phyloP scores from a whole-genome alignment of 2,329 filamentous ascomycete species.

The Periconia macrospinosa region DNA sequence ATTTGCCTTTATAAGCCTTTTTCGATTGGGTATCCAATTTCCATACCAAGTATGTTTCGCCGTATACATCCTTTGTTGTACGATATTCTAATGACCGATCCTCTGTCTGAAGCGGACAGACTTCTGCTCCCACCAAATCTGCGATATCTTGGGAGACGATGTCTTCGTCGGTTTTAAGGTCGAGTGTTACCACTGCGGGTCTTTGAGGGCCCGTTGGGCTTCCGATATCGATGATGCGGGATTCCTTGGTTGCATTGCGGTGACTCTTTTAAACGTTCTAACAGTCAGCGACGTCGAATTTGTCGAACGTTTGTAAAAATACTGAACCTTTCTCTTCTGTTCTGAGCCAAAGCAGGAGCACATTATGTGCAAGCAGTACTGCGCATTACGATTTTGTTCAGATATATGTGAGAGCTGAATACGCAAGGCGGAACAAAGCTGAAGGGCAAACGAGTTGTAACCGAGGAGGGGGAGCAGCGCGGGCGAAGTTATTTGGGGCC shows the following conservation, averaged over 20 bases:
- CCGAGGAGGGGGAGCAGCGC: no score
- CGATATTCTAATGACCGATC: neutral
- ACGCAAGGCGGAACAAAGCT: neutral
- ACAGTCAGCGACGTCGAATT: neutral
- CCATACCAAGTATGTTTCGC: slow-evolving; percentile 1
- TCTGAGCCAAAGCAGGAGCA: neutral
- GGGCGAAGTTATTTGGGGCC: no score
- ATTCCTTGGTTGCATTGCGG: neutral
- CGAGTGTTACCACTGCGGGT: slow-evolving; percentile 1
- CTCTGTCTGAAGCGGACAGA: neutral
- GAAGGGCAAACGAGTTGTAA: neutral
- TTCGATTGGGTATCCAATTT: neutral
- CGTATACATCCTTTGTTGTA: slow-evolving; percentile 1
- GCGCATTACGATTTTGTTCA: neutral
- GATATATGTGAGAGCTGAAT: neutral
- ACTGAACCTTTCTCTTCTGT: neutral
- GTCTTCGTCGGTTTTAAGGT: neutral
- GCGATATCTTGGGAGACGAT: slow-evolving; percentile 1
- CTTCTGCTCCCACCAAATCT: neutral
- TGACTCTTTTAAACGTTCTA: neutral
- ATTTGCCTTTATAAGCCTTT: neutral
- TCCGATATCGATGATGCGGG: neutral
- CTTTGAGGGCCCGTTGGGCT: neutral
- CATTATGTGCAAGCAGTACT: neutral
- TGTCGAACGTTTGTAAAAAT: neutral